Conservation (phyloP, 2,329 filamentous ascomycete genomes). For the Aspergillus sp. region DNA sequence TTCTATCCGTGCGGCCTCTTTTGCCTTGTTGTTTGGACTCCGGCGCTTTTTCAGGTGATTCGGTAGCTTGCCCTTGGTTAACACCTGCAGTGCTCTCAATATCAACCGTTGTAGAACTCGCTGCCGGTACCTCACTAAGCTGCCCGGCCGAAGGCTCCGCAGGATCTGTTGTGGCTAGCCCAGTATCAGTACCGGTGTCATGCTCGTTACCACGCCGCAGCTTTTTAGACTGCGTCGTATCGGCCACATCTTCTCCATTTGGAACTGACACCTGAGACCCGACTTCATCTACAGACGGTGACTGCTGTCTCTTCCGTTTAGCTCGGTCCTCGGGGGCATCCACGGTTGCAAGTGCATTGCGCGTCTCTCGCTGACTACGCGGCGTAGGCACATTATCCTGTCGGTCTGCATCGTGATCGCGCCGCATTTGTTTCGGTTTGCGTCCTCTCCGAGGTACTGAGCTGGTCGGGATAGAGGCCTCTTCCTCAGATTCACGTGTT, state of each 20-base stretch:
- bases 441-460: conserved; percentile 4
- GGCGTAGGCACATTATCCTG: neutral
- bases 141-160: no score
- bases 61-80: neutral
- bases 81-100: neutral
- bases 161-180: neutral
- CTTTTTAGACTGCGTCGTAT: neutral
- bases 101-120: neutral
- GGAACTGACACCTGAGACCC: neutral
- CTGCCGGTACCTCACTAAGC: no score
- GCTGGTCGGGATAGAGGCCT: neutral
- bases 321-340: neutral
- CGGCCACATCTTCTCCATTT: neutral
- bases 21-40: neutral
- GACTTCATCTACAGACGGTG: neutral
- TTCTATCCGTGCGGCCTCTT: conserved; percentile 17
- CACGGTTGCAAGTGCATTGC: neutral
- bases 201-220: neutral
- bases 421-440: conserved; percentile 14
- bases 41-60: neutral
- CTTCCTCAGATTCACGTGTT: neutral
- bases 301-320: neutral
- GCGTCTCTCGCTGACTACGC: neutral
- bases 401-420: neutral
- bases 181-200: neutral